These are phyloP conservation scores for Evernia prunastri DNA, from an alignment of 495 filamentous ascomycete species.

Conservation along the genomic window DNA sequence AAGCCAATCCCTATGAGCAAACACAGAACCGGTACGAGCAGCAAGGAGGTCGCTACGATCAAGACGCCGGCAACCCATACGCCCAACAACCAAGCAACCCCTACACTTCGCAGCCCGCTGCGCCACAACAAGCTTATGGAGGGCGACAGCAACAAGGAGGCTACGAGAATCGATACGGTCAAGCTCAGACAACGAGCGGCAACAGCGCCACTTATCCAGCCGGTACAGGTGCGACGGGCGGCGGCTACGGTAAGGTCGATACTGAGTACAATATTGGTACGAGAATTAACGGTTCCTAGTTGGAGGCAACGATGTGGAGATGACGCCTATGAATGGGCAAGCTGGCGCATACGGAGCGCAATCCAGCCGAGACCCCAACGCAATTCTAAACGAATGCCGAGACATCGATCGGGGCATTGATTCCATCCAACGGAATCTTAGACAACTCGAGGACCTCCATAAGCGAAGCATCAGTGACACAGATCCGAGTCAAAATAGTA, in stretches of 20 bases:
- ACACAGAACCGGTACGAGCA: constrained; percentile 23
- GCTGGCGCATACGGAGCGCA: constrained; percentile 21
- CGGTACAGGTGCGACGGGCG: constrained; percentile 23
- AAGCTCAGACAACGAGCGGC: constrained; percentile 29
- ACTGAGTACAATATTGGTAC: constrained; percentile 16
- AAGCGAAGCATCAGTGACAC: constrained; percentile 52
- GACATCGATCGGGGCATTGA: constrained; percentile 73
- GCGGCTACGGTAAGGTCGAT: constrained; percentile 38
- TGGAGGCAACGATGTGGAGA: constrained; percentile 52
- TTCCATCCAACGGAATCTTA: constrained; percentile 58
- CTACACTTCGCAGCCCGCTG: constrained; percentile 36
- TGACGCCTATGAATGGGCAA: constrained; percentile 52
- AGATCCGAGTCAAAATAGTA: constrained; percentile 44
- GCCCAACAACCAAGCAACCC: constrained; percentile 39
- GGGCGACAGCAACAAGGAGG: constrained; percentile 31
- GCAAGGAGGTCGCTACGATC: constrained; percentile 25
- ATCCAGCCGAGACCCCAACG: constrained; percentile 53
- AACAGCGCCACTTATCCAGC: constrained; percentile 3
- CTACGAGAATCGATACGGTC: constrained; percentile 38
- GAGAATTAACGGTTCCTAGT: constrained; percentile 22
- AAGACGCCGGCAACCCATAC: constrained; percentile 34
- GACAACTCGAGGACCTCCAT: constrained; percentile 53
- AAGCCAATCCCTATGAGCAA: constrained; percentile 57
- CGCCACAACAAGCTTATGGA: constrained; percentile 29
- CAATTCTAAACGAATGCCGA: constrained; percentile 74